Base-by-base conservation (phyloP, 495 filamentous ascomycete genomes). In the Pseudomonodictys pantanalensis region DNA sequence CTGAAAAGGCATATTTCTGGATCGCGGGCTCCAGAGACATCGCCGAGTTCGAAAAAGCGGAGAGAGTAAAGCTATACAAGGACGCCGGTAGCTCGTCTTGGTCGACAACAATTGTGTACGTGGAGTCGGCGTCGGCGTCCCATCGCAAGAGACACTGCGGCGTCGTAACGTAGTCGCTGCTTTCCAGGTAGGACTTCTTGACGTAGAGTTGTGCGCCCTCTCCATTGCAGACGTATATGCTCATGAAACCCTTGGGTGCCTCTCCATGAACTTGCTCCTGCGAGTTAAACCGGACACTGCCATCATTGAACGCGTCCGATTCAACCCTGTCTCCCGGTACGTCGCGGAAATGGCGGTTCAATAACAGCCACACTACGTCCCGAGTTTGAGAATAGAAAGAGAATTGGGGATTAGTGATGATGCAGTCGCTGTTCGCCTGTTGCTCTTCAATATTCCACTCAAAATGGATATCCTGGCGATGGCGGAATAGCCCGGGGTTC, bases 381-480 rank as follows among this genome's bases (percentile, higher is more conserved):
- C 80, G 79, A 0, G 70, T 66, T 7, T 77, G 71, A 22, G 82
- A 82, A 9, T 70, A 75, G 25, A 97, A 70, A 3, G 84, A 78
- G 68, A 88, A 97, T 69, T 99, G 93, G 0, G 93, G 93, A 66
- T 92, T 90, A 28, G 83, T 80, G 1, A 81, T 79, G 67, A 95
- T 90, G 45, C 84, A 89, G 15, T 80, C 79, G 35, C 80, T 69
- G 45, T 73, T 35, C 18, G 15, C 24, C 26, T 20, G 9, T 5
- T 44, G 30, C 5, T 44, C 24, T 0, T 85, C 79, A 17, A 95
- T 76, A 33, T 88, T 81, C 93, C 93, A 99, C 2, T 79, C 75
- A 71, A 97, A 96, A 72, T 99, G 93, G 52, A 90, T 80, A 66
- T 97, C 91, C 69, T 96, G 83, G 25, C 89, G 85, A 62, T 86